Conservation (phyloP, 805 yeast species). For the Ogataea trehalophila region DNA sequence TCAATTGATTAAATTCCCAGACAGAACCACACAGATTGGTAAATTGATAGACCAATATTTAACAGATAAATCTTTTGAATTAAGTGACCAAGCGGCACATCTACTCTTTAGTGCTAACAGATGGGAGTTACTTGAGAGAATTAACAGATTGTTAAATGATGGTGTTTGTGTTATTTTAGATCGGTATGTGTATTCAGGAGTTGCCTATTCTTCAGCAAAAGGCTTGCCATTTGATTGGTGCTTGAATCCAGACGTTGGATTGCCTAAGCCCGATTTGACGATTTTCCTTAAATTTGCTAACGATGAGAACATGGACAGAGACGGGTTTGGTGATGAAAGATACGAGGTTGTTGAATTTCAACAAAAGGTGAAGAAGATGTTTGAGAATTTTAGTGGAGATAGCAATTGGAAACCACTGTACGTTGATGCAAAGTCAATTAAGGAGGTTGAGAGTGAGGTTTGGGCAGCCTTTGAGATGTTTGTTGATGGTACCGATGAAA, state of each 20-base stretch:
- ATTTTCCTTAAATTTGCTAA: slow-evolving; percentile 65
- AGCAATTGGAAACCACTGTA: slow-evolving; percentile 42
- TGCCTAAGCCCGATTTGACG: slow-evolving; percentile 82
- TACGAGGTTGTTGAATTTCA: slow-evolving; percentile 80
- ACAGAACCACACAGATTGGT: slow-evolving; percentile 80
- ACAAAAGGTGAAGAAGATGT: slow-evolving; percentile 57
- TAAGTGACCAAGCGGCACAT: slow-evolving; percentile 81
- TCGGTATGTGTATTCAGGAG: slow-evolving; percentile 87
- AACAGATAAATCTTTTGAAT: slow-evolving; percentile 39
- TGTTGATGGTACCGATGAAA: slow-evolving; percentile 11
- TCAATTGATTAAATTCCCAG: slow-evolving; percentile 75
- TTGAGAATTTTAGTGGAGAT: slow-evolving; percentile 36
- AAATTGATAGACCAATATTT: slow-evolving; percentile 70
- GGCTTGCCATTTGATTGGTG: slow-evolving; percentile 76
- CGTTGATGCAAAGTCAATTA: slow-evolving; percentile 57
- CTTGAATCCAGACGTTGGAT: slow-evolving; percentile 70
- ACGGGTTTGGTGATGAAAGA: slow-evolving; percentile 91
- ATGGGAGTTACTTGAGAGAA: slow-evolving; percentile 69
- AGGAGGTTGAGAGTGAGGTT: slow-evolving; percentile 46
- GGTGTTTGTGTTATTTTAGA: slow-evolving; percentile 72
- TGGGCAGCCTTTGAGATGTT: slow-evolving; percentile 31
- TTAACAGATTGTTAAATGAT: slow-evolving; percentile 37
- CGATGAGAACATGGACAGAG: slow-evolving; percentile 44
- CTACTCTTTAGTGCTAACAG: slow-evolving; percentile 87
- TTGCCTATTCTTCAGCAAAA: slow-evolving; percentile 89